Base-by-base conservation (phyloP, 1,284 basidiomycete genomes). In the Ganoderma meredithae region DNA sequence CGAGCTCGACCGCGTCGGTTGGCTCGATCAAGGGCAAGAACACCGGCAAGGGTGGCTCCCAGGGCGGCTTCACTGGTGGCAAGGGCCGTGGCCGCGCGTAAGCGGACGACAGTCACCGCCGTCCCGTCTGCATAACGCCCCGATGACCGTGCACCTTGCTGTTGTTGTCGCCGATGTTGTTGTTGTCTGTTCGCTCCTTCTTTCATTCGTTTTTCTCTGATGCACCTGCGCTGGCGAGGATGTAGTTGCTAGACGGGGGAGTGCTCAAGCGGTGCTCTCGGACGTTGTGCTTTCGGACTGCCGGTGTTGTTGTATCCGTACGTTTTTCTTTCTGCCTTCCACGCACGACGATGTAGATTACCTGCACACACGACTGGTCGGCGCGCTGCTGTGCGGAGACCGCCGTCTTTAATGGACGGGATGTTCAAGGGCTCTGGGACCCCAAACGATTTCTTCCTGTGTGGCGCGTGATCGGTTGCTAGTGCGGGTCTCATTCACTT, bases 381-480 rank as follows among this genome's bases (percentile, higher is more conserved):
- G 68, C 66, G 68, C 71, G 68, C 66, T 69, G 68, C 71, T 69
- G 71, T 72, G 71, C 71, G 66, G 68, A 69, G 71, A 64, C 69
- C 60, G 64, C 64, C 66, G 66, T 68, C 64, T 66, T 10, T 60
- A 69, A 69, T 69, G 62, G 68, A 69, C 59, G 71, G 68, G 59
- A 25, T 27, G 55, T 64, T 59, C 58, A 41, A 53, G 63, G 68
- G 65, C 58, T 66, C 64, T 66, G 62, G 68, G 62, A 66, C 63
- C 67, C 63, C 63, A 55, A 56, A 56, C 17, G 31, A 56, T 31
- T n/a, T 39, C 19, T 36, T 10, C n/a, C 33, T n/a, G 55, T 39
- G 55, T 31, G 55, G 31, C 27, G 25, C 27, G 27, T 27, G 25
- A 53, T 53, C 52, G 25, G 8, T 31, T 49, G 47, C 25, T 17